Evolutionary conservation across 352 stramenopile genomes (phyloP), one percentile per base, ranked within the genome.

Genomic region (Sclerospora graminicola): DNA sequence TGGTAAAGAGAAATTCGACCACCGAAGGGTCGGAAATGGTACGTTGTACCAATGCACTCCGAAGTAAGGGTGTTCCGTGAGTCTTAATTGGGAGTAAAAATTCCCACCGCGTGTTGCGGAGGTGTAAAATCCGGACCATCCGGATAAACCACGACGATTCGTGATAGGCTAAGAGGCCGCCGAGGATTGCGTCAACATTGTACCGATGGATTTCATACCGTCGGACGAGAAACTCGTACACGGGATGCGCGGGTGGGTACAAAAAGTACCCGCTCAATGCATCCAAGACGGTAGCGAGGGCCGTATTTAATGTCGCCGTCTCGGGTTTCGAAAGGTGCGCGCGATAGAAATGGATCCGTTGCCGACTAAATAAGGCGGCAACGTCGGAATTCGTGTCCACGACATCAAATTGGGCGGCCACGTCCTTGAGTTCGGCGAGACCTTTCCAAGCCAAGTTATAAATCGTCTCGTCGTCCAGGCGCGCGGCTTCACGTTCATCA

Each of bases 141-240:
- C 67, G 70, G 24, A 80, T 72, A 39, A 95, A 95, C 67, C 85
- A 87, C 41, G 63, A 63, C 16, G 69, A 85, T 55, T 93, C 80
- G 47, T 95, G 84, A 55, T 89, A 94, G 40, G 76, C 79, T 29
- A 95, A 50, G 37, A 93, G 87, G 45, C 51, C 60, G 19, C 61
- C 77, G 69, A 94, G 87, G 38, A 93, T 64, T 19, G 65, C 64
- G 55, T 94, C 76, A 29, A 95, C 77, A 36, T 95, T 94, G 52
- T 75, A 84, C 5, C 70, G 76, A 49, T 95, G 84, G 19, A 95
- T 56, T 41, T 93, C 77, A 41, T 90, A 95, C n/a, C 76, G 74
- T 9, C 84, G 78, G 41, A 95, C 75, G 47, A 95, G 66, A 44
- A 90, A 94, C 59, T 95, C 84, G 52, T 94, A 63, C 38, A 94